Evolutionary conservation across 2,329 filamentous ascomycete species (phyloP).

Genomic region (Fusarium brevicatenulatum): DNA sequence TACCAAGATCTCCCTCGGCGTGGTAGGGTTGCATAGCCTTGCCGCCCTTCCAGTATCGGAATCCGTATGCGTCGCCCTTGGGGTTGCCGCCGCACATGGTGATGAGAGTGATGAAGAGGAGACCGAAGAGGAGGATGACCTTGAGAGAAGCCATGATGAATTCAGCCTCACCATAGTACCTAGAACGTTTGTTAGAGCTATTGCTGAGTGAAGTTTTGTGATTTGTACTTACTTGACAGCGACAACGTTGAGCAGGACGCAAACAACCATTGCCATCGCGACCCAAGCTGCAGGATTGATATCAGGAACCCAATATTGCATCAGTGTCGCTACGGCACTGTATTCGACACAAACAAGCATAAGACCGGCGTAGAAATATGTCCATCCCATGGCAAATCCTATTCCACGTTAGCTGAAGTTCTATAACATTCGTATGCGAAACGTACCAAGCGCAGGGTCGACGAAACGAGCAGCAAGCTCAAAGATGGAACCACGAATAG

Average conservation of each 20-base stretch:
- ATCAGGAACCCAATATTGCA: conserved; percentile 55
- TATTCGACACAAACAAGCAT: conserved; percentile 60
- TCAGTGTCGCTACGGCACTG: conserved; percentile 56
- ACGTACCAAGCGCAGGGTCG: conserved; percentile 61
- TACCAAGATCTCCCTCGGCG: conserved; percentile 62
- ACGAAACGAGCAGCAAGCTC: conserved; percentile 65
- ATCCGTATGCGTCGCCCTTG: conserved; percentile 69
- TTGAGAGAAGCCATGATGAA: conserved; percentile 67
- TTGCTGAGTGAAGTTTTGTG: accelerated
- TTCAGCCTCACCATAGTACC: conserved; percentile 56
- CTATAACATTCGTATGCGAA: background rate
- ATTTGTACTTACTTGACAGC: conserved; percentile 52
- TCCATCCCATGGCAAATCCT: conserved; percentile 64
- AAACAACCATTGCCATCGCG: conserved; percentile 57
- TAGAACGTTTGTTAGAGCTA: conserved; percentile 10
- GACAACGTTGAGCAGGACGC: conserved; percentile 58
- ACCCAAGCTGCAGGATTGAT: conserved; percentile 61
- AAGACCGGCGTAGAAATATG: conserved; percentile 59
- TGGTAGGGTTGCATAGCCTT: conserved; percentile 50
- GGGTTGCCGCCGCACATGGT: conserved; percentile 76
- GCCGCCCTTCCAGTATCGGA: conserved; percentile 62
- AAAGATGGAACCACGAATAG: conserved; percentile 64
- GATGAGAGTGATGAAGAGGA: conserved; percentile 72
- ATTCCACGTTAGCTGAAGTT: background rate
- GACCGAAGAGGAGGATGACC: conserved; percentile 61